Conservation (phyloP, 306 rosid genomes). For the Cajanus cajan region DNA sequence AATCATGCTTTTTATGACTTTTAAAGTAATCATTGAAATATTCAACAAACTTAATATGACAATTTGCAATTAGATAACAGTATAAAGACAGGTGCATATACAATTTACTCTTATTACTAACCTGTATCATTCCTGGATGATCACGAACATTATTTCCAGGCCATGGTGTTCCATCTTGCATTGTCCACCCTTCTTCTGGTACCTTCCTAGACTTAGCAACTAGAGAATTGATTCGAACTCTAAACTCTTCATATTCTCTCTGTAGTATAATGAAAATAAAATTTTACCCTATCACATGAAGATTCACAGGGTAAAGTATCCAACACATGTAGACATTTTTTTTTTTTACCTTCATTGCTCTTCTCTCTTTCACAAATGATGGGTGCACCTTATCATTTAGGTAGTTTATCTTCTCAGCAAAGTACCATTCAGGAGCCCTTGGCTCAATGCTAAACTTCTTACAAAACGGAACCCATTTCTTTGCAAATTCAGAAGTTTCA, state of each 20-base stretch:
- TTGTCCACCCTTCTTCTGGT: slow-evolving; percentile 78
- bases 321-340: not conserved
- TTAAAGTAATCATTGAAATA: not conserved
- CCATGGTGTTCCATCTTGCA: slow-evolving; percentile 81
- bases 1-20: not conserved
- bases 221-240: slow-evolving; percentile 56
- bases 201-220: slow-evolving; percentile 69
- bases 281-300: not conserved
- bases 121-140: slow-evolving; percentile 83
- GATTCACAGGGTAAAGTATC: not conserved
- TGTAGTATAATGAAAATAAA: slow-evolving; percentile 14
- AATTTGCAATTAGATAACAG: not conserved
- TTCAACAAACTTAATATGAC: not conserved
- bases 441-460: slow-evolving; percentile 69
- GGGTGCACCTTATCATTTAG: slow-evolving; percentile 56
- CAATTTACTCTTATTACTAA: not conserved
- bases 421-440: slow-evolving; percentile 72
- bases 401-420: slow-evolving; percentile 57
- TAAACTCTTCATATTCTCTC: slow-evolving; percentile 83
- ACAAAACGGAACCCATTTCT: slow-evolving; percentile 75
- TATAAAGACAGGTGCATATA: not conserved
- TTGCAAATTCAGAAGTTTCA: slow-evolving; percentile 73
- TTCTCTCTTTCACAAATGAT: slow-evolving; percentile 63
- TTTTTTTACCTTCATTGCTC: slow-evolving; percentile 68
- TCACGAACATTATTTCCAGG: slow-evolving; percentile 62